Conservation (phyloP, 1,284 basidiomycete genomes). For the Anthracocystis walkeri region DNA sequence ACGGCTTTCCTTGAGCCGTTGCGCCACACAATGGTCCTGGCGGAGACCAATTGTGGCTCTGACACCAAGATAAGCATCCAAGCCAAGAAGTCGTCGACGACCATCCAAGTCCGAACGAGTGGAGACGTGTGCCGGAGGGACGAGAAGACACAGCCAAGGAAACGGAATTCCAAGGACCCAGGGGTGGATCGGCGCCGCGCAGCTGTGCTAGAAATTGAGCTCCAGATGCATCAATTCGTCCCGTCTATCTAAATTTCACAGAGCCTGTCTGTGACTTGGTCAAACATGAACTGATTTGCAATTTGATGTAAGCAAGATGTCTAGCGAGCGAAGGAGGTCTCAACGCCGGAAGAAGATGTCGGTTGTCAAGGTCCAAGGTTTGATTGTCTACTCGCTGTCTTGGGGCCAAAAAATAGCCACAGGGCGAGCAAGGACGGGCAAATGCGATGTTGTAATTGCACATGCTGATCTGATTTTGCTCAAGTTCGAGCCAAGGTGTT, state of each 20-base stretch:
- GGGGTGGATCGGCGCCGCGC: conserved; percentile 23
- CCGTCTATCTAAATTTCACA: neutral
- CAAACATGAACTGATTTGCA: neutral
- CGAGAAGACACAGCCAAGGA: conserved; percentile 16
- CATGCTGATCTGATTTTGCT: conserved; percentile 5
- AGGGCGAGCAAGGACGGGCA: neutral
- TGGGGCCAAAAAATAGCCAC: neutral
- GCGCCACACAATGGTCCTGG: neutral
- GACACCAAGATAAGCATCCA: neutral
- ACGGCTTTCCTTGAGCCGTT: too few relatives aligned
- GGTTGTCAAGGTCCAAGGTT: neutral
- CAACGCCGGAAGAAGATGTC: conserved; percentile 5
- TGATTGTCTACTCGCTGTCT: neutral
- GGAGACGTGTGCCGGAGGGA: neutral
- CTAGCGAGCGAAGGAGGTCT: neutral
- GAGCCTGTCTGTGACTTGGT: too few relatives aligned
- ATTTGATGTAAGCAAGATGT: neutral
- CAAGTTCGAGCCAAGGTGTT: conserved; percentile 16
- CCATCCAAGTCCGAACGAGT: conserved; percentile 11
- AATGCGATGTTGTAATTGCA: conserved; percentile 32
- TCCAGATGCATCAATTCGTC: neutral
- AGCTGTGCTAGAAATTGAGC: conserved; percentile 5
- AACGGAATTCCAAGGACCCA: conserved; percentile 34
- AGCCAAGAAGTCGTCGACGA: neutral
- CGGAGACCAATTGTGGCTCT: neutral